phyloP scores from a whole-genome alignment of 169 alveolate species.

The Condylostoma magnum region DNA sequence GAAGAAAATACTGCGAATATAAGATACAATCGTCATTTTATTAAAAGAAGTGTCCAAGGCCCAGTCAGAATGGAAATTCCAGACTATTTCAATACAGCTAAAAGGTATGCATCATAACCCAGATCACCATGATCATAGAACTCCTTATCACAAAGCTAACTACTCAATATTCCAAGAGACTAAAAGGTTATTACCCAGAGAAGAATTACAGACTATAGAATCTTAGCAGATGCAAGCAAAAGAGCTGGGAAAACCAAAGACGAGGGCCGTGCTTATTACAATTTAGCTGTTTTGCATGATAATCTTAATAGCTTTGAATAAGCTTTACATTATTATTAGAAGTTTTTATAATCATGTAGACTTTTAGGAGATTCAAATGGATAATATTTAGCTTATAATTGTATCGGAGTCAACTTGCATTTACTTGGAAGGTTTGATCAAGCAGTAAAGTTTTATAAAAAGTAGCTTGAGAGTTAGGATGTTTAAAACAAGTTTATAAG shows the following conservation, averaged over 20 bases:
- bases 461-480: conserved; percentile 73
- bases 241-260: conserved; percentile 81
- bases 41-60: conserved; percentile 44
- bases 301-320: conserved; percentile 57
- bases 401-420: conserved; percentile 77
- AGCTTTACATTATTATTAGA: conserved; percentile 59
- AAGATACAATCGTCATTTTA: too few species aligned
- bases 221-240: conserved; percentile 74
- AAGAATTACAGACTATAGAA: conserved; percentile 64
- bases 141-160: conserved; percentile 20
- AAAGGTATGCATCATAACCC: conserved; percentile 37
- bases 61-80: conserved; percentile 74
- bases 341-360: conserved; percentile 60
- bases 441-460: conserved; percentile 60
- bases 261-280: conserved; percentile 80
- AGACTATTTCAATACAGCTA: conserved; percentile 73
- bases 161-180: too few species aligned
- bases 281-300: conserved; percentile 72
- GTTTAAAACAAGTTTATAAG: conserved; percentile 74
- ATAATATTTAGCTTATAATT: conserved; percentile 73
- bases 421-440: conserved; percentile 45
- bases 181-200: conserved; percentile 48
- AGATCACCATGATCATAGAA: background rate
- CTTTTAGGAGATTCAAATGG: conserved; percentile 75
- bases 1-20: too few species aligned